Evolutionary conservation across 1,284 basidiomycete species (phyloP).

Genomic region (Leccinum subrobustum): DNA sequence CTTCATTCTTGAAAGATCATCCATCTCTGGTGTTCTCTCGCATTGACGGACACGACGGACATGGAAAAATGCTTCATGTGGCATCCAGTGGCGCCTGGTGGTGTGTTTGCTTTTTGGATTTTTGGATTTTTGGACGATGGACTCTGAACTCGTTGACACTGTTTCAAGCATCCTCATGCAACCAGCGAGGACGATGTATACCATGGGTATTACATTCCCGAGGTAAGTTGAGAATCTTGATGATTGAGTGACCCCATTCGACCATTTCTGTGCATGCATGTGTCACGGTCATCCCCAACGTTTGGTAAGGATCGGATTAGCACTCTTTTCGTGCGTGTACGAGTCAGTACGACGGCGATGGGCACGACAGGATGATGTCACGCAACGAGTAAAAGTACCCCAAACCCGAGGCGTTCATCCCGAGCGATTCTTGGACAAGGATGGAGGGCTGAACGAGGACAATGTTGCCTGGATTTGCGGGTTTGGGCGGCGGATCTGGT

Average conservation of each 20-base stretch:
- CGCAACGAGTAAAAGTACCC: background rate
- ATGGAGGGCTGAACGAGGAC: background rate
- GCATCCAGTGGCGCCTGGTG: background rate
- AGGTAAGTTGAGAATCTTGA: background rate
- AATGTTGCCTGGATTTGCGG: background rate
- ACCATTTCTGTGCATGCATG: background rate
- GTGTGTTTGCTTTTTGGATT: background rate
- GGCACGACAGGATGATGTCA: background rate
- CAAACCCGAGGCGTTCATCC: too few relatives aligned
- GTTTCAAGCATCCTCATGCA: background rate
- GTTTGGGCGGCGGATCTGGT: background rate
- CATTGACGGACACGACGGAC: too few relatives aligned
- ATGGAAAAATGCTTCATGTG: too few relatives aligned
- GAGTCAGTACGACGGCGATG: background rate
- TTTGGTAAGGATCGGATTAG: background rate
- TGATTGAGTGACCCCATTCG: background rate
- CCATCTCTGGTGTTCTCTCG: too few relatives aligned
- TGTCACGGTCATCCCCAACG: background rate
- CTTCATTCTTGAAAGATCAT: too few relatives aligned
- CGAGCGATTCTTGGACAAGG: background rate
- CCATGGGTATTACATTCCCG: background rate
- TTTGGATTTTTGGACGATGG: background rate
- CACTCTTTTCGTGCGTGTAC: too few relatives aligned
- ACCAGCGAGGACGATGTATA: background rate
- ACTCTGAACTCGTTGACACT: background rate